Evolutionary conservation across 305 asterid species (phyloP).

Genomic region (Fraxinus angustifolia): DNA sequence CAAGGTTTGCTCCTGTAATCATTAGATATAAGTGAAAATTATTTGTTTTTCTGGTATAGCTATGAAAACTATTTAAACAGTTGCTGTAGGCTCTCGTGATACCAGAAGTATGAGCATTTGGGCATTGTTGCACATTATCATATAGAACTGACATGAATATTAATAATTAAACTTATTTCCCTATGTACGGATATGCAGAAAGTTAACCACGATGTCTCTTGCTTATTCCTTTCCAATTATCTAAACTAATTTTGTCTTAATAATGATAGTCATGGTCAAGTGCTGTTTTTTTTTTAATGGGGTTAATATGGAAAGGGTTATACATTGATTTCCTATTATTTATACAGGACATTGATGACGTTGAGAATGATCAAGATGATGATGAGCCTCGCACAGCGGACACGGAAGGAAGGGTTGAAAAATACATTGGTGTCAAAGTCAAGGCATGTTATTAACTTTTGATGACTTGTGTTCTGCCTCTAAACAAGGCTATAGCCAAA

Average conservation of each 20-base stretch:
- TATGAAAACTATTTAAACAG: neutral
- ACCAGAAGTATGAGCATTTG: neutral
- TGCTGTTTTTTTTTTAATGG: neutral
- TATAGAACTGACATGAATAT: neutral
- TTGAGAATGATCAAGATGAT: constrained; percentile 71
- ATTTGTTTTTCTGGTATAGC: neutral
- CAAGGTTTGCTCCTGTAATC: neutral
- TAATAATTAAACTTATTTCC: neutral
- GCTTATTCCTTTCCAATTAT: constrained; percentile 1
- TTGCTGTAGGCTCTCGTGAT: neutral
- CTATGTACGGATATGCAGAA: neutral
- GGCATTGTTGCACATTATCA: neutral
- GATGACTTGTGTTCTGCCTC: constrained; percentile 14
- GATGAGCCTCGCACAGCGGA: constrained; percentile 76
- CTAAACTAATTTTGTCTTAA: neutral
- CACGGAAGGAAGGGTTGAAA: constrained; percentile 87
- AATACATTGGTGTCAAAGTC: constrained; percentile 96
- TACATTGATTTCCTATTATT: constrained; percentile 2
- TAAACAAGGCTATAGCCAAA: constrained; percentile 12
- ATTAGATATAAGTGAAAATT: neutral
- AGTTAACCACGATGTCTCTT: constrained; percentile 4
- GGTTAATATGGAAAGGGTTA: constrained; percentile 5
- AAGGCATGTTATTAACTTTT: constrained; percentile 53
- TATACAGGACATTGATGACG: constrained; percentile 68
- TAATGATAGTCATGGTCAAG: neutral